Conservation (phyloP, 805 yeast genomes). For the Candida andamanensis region DNA sequence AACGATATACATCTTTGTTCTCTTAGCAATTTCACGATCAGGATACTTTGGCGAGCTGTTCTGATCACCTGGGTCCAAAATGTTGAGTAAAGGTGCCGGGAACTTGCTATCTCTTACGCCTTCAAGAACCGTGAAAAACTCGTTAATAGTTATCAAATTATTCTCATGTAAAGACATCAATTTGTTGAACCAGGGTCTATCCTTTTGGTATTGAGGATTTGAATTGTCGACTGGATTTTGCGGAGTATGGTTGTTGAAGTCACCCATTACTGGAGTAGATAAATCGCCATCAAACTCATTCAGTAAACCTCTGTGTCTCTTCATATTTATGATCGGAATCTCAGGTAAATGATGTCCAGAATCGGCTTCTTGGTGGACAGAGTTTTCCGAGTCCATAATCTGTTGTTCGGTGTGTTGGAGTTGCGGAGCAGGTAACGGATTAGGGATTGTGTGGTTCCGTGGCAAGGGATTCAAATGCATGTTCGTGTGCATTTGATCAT, state of each 20-base stretch:
- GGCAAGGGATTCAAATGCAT: no score
- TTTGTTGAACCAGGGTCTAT: constrained; percentile 33
- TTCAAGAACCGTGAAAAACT: constrained; percentile 29
- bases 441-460: no score
- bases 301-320: constrained; percentile 6
- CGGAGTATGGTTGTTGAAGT: constrained; percentile 5
- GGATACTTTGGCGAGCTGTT: constrained; percentile 16
- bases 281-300: constrained; percentile 9
- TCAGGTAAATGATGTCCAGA: neutral
- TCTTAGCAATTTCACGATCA: constrained; percentile 27
- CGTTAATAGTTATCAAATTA: constrained; percentile 22
- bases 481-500: no score
- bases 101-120: constrained; percentile 35
- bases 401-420: no score
- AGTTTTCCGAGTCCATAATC: no score
- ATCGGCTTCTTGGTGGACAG: neutral
- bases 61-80: constrained; percentile 26
- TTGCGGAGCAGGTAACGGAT: no score
- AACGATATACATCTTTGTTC: constrained; percentile 29
- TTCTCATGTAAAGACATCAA: constrained; percentile 23
- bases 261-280: constrained; percentile 2
- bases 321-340: no score
- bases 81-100: constrained; percentile 31
- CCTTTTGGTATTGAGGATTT: constrained; percentile 22
- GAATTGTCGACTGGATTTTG: neutral